phyloP scores from a whole-genome alignment of 495 filamentous ascomycete genomes.

The Daldinia caldariorum region DNA sequence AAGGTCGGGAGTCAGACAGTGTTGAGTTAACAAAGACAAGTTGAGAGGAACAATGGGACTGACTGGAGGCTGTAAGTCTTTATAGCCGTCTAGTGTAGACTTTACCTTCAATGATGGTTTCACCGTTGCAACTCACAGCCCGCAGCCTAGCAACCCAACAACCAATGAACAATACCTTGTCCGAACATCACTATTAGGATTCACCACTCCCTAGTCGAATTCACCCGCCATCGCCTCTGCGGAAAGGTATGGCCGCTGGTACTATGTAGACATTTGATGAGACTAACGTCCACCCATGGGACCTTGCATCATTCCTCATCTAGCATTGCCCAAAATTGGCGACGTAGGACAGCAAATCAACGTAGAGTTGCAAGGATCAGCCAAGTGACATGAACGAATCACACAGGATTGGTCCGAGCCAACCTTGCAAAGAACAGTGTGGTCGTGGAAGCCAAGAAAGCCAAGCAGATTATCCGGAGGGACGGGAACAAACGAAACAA shows the following conservation, averaged over 20 bases:
- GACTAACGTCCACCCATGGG: conserved; percentile 32
- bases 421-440: conserved; percentile 27
- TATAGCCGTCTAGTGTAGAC: conserved; percentile 22
- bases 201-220: conserved; percentile 9
- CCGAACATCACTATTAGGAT: conserved; percentile 24
- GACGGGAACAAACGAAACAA: conserved; percentile 42
- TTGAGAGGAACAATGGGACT: not conserved
- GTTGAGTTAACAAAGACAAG: conserved; percentile 29
- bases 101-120: conserved; percentile 20
- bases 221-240: conserved; percentile 21
- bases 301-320: conserved; percentile 45
- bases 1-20: not conserved
- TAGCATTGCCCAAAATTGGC: conserved; percentile 31
- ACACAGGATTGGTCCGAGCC: conserved; percentile 28
- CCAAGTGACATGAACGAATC: conserved; percentile 33
- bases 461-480: conserved; percentile 40
- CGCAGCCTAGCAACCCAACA: not conserved
- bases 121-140: conserved; percentile 4
- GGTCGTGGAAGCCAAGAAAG: conserved; percentile 35
- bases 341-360: conserved; percentile 36
- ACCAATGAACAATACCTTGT: conserved; percentile 32
- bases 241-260: conserved; percentile 32
- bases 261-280: conserved; percentile 34
- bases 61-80: conserved; percentile 26
- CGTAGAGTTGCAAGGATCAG: conserved; percentile 34